Conservation (phyloP, 768 basidiomycete genomes). For the Tremella mesenterica region DNA sequence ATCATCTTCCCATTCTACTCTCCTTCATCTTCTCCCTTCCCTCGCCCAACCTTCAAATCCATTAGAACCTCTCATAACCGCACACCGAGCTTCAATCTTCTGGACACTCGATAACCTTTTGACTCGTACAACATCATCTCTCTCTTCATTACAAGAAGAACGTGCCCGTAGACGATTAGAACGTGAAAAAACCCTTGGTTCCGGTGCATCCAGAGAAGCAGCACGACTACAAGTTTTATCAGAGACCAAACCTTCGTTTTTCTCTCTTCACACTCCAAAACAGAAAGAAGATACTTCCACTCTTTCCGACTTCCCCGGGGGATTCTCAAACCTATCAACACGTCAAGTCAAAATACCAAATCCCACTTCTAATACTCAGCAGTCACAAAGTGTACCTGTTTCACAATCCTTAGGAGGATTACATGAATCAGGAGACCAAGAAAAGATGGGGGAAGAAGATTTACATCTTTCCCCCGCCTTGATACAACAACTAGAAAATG, state of each 20-base stretch:
- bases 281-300: background rate
- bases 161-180: slow-evolving; percentile 81
- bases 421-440: slow-evolving; percentile 50
- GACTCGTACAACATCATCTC: slow-evolving; percentile 64
- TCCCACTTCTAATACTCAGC: slow-evolving; percentile 5
- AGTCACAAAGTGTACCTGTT: too few relatives aligned
- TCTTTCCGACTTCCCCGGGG: too few relatives aligned
- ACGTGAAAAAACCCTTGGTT: slow-evolving; percentile 67
- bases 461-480: slow-evolving; percentile 29
- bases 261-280: background rate
- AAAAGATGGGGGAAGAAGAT: too few relatives aligned
- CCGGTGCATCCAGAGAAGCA: slow-evolving; percentile 50
- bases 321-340: too few relatives aligned
- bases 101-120: slow-evolving; percentile 81
- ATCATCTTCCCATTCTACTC: slow-evolving; percentile 53
- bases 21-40: slow-evolving; percentile 65
- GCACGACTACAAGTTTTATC: background rate
- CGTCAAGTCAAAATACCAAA: too few relatives aligned
- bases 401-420: too few relatives aligned
- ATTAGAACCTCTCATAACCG: slow-evolving; percentile 59
- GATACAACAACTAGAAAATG: slow-evolving; percentile 83
- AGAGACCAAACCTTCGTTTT: slow-evolving; percentile 5
- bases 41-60: slow-evolving; percentile 52
- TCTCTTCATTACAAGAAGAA: slow-evolving; percentile 89
- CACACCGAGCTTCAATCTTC: slow-evolving; percentile 83